Evolutionary conservation across 176 grass and related monocot species (phyloP).

Genomic region (Avena sativa): DNA sequence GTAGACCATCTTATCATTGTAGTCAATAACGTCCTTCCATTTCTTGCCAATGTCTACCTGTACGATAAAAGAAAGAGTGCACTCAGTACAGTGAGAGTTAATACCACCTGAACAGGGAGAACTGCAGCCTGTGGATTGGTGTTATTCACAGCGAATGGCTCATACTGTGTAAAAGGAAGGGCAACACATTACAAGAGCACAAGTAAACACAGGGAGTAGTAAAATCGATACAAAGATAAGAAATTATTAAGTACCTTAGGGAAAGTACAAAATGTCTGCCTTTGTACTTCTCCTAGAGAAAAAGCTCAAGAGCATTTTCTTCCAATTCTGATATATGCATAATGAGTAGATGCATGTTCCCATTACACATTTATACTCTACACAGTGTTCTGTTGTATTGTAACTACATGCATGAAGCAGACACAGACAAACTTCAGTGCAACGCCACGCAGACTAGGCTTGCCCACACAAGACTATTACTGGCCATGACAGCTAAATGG

Average conservation of each 20-base stretch:
- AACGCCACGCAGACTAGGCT: background rate
- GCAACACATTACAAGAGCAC: background rate
- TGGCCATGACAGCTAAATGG: background rate
- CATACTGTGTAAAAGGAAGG: background rate
- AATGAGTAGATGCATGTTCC: constrained; percentile 1
- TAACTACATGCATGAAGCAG: background rate
- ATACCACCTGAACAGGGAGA: background rate
- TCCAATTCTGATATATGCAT: background rate
- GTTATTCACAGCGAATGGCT: background rate
- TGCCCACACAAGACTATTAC: background rate
- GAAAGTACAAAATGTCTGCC: constrained; percentile 7
- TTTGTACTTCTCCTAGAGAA: constrained; percentile 12
- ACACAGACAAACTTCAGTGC: constrained; percentile 1
- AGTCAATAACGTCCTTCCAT: constrained; percentile 97
- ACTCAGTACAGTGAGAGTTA: background rate
- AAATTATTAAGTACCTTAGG: background rate
- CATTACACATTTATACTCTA: background rate
- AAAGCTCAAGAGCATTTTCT: background rate
- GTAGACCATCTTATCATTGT: constrained; percentile 92
- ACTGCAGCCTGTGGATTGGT: background rate
- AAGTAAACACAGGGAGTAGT: background rate
- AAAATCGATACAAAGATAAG: background rate
- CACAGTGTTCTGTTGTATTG: background rate
- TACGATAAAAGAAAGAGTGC: background rate
- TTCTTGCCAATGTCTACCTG: constrained; percentile 97